Conservation (phyloP, 2,329 filamentous ascomycete species). For the Xylariomycetidae sp. region DNA sequence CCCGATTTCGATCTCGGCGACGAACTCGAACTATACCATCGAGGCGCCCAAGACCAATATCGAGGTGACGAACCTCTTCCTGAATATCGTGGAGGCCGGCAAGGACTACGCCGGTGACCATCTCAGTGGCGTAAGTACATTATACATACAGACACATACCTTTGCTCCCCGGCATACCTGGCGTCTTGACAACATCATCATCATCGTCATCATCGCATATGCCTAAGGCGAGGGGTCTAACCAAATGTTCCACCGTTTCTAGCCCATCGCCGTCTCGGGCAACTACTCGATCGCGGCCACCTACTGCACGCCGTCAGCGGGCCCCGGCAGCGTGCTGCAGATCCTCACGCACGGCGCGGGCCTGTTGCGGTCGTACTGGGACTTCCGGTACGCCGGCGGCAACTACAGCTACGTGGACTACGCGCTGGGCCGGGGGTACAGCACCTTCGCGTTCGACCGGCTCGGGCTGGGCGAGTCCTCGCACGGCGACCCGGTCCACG, state of each 20-base stretch:
- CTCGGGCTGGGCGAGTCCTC: slow-evolving; percentile 56
- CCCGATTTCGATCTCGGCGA: slow-evolving; percentile 48
- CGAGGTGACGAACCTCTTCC: slow-evolving; percentile 52
- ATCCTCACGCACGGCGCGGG: slow-evolving; percentile 50
- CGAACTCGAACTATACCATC: slow-evolving; percentile 49
- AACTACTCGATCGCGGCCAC: slow-evolving; percentile 55
- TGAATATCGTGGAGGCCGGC: slow-evolving; percentile 45
- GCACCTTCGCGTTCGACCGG: slow-evolving; percentile 57
- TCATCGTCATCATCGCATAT: no score
- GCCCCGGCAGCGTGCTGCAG: slow-evolving; percentile 36
- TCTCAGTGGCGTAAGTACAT: slow-evolving; percentile 36
- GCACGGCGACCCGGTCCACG: slow-evolving; percentile 53
- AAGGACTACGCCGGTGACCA: slow-evolving; percentile 42
- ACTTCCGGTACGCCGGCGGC: slow-evolving; percentile 50
- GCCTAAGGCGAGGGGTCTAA: no score
- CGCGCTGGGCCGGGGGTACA: slow-evolving; percentile 52
- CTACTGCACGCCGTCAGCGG: slow-evolving; percentile 54
- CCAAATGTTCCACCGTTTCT: no score
- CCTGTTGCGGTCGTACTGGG: slow-evolving; percentile 58
- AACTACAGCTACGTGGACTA: slow-evolving; percentile 59
- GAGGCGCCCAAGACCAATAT: slow-evolving; percentile 45
- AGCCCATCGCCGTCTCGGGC: no score
- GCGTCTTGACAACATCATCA: slow-evolving; percentile 5
- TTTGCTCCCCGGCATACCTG: not conserved
- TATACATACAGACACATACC: not conserved